A percentile compares a stretch with the other conserved stretches of the same genome.
Conservation (phyloP, 192 early-diverging fungal genomes). For the Phlyctochytrium arcticum region DNA sequence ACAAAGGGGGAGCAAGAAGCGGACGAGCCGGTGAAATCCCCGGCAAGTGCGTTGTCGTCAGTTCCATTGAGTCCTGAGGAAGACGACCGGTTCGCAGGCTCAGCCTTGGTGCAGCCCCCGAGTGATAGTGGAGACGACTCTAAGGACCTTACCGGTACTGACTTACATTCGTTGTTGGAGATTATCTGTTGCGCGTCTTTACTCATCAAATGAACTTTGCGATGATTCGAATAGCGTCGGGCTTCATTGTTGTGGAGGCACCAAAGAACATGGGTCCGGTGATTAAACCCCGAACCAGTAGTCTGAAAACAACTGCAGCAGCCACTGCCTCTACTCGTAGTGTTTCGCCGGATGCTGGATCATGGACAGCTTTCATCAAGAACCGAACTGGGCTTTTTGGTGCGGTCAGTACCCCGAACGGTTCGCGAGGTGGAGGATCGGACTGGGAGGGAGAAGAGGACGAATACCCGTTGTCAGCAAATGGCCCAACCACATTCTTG, state of each 20-base stretch:
- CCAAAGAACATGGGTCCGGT: not conserved
- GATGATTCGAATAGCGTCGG: not conserved
- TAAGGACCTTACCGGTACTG: too few relatives aligned
- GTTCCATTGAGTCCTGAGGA: too few relatives aligned
- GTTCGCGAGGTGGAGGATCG: not conserved
- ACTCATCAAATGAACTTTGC: too few relatives aligned
- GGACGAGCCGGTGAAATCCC: too few relatives aligned
- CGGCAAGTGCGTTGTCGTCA: too few relatives aligned
- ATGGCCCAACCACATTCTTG: not conserved
- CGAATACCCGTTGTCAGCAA: not conserved
- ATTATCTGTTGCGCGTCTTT: too few relatives aligned
- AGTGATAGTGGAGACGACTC: too few relatives aligned
- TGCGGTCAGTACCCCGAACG: not conserved
- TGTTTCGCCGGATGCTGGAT: not conserved
- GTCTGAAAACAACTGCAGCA: not conserved
- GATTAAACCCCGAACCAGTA: constrained; percentile 21
- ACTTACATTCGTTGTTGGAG: too few relatives aligned
- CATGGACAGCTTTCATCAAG: constrained; percentile 10
- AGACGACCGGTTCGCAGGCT: too few relatives aligned
- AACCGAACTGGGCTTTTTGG: constrained; percentile 9
- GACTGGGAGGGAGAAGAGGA: not conserved
- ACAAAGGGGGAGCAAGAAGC: too few relatives aligned
- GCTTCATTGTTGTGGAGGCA: not conserved
- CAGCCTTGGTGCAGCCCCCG: too few relatives aligned
- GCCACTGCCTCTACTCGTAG: not conserved